Conservation (phyloP, 2,329 filamentous ascomycete species). For the Monilinia fructigena region DNA sequence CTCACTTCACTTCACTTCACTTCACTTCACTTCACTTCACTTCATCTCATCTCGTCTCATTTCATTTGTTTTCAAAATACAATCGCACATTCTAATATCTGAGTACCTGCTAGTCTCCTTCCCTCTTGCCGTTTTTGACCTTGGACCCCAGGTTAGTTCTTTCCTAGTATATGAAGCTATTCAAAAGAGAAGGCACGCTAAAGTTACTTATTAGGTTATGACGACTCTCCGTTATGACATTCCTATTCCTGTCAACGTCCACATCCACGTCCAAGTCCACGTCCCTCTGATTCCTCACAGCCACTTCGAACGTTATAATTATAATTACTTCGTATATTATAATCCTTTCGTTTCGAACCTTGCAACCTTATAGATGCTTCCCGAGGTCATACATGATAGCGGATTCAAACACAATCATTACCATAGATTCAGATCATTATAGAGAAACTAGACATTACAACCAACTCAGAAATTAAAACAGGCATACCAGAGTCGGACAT, state of each 20-base stretch:
- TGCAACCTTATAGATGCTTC: not conserved
- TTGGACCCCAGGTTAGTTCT: not conserved
- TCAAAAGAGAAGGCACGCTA: not conserved
- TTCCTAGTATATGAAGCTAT: constrained; percentile 12
- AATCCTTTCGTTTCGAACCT: not conserved
- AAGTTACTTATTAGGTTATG: constrained; percentile 7
- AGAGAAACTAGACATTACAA: not conserved
- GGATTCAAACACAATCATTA: too few species aligned
- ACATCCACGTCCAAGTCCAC: too few species aligned
- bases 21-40: too few species aligned
- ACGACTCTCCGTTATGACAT: not conserved
- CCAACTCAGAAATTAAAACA: not conserved
- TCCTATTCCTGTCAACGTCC: not conserved
- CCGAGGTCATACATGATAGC: not conserved
- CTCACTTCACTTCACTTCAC: too few species aligned
- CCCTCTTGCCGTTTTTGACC: not conserved
- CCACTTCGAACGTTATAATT: not conserved
- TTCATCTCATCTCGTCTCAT: too few species aligned
- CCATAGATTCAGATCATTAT: too few species aligned
- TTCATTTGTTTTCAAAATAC: too few species aligned
- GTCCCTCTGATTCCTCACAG: not conserved
- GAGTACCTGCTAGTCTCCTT: too few species aligned
- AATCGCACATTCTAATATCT: too few species aligned
- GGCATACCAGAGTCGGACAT: not conserved
- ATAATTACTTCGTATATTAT: not conserved